A percentile compares a stretch with the other conserved stretches of the same genome.
These are phyloP conservation scores for Dianthus caryophyllus DNA, from an alignment of 148 eudicot genomes.

Conservation along the genomic window DNA sequence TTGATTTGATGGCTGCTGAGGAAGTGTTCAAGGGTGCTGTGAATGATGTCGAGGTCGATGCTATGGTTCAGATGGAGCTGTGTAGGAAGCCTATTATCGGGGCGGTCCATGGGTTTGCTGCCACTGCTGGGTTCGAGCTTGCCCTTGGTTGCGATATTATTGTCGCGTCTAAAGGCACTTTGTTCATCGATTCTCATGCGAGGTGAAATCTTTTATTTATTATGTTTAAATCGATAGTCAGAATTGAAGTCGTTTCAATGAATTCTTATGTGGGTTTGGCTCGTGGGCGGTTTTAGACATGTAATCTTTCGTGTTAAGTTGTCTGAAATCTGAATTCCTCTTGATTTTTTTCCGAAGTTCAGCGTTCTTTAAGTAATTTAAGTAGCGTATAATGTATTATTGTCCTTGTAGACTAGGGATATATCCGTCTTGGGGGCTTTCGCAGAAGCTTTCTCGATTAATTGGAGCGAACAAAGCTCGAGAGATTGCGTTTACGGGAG, in stretches of 20 bases:
- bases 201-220: slow-evolving; percentile 38
- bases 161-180: slow-evolving; percentile 69
- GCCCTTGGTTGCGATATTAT: slow-evolving; percentile 84
- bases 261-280: too few relatives aligned
- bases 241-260: too few relatives aligned
- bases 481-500: slow-evolving; percentile 64
- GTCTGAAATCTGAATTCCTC: too few relatives aligned
- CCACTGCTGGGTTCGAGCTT: slow-evolving; percentile 93
- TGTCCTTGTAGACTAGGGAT: slow-evolving; percentile 67
- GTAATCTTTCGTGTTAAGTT: too few relatives aligned
- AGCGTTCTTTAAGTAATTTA: too few relatives aligned
- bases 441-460: slow-evolving; percentile 92
- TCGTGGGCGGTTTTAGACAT: too few relatives aligned
- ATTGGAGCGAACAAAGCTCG: slow-evolving; percentile 87
- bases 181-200: slow-evolving; percentile 88
- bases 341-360: too few relatives aligned
- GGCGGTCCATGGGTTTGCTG: slow-evolving; percentile 74
- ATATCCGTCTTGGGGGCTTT: slow-evolving; percentile 99
- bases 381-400: too few relatives aligned
- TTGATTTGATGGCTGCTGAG: slow-evolving; percentile 84
- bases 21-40: slow-evolving; percentile 90
- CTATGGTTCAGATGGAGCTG: slow-evolving; percentile 82
- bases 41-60: slow-evolving; percentile 58
- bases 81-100: slow-evolving; percentile 80
- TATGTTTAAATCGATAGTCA: background rate